phyloP scores from a whole-genome alignment of 2,329 filamentous ascomycete genomes.

The Trichophyton benhamiae region DNA sequence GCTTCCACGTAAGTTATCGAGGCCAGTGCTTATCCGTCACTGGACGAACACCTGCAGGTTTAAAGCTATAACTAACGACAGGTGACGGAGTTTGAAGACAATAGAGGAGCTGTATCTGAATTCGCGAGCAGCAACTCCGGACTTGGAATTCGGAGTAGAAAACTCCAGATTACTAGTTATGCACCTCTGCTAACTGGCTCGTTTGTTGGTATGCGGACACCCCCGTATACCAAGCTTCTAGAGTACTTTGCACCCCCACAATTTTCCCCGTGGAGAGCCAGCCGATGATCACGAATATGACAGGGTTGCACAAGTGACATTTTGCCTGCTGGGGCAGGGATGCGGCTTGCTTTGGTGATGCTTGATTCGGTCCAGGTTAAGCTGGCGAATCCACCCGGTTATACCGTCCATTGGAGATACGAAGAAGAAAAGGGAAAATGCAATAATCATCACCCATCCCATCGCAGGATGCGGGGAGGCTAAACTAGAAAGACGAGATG shows the following conservation, averaged over 20 bases:
- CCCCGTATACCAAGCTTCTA: neutral
- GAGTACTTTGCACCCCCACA: neutral
- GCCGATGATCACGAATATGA: neutral
- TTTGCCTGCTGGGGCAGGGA: neutral
- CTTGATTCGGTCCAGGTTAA: neutral
- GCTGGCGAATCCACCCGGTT: neutral
- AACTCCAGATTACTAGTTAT: neutral
- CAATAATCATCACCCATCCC: neutral
- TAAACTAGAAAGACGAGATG: neutral
- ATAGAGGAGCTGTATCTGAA: too few species aligned
- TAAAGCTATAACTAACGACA: too few species aligned
- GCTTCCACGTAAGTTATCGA: neutral
- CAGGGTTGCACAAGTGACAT: neutral
- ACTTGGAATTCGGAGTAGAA: neutral
- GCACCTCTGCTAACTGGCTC: neutral
- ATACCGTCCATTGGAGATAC: neutral
- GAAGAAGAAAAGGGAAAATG: neutral
- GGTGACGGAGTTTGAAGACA: too few species aligned
- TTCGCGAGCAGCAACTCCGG: neutral
- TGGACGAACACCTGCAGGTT: too few species aligned
- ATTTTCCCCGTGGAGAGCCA: neutral
- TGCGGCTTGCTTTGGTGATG: neutral
- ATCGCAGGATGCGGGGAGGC: neutral
- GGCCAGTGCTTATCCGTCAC: neutral
- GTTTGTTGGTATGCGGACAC: too few species aligned